Evolutionary conservation across 2,329 filamentous ascomycete species (phyloP), one percentile per base, ranked within the genome.

Genomic region (Penicillium sumatraense): DNA sequence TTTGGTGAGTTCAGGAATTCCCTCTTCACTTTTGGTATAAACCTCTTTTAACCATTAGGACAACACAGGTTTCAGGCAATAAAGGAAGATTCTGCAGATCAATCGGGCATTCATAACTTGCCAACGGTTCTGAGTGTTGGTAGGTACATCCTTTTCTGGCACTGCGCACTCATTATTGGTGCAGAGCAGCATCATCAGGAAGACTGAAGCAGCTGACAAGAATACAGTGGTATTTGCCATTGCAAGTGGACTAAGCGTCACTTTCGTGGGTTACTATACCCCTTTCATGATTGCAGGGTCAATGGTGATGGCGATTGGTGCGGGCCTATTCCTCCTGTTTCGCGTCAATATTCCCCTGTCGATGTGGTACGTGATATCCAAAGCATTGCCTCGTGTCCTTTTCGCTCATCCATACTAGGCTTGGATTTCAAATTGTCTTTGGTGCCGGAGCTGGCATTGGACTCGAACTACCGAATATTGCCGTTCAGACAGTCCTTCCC

Each of bases 71-170:
- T 80, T 66, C 78, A 80, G 63, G 72, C 75, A 38, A 73, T 75
- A 53, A 76, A 77, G 60, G 66, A 71, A 18, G 73, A 72, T 4
- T 68, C 68, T 14, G 72, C 72, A 18, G 74, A 71, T 13, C 65
- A 69, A 52, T 56, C 68, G 60, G 63, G 66, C 46, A 16, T 73
- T 21, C 36, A 40, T 40, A 40, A 21, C 36, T 21, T 23, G 18
- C 20, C 36, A 40, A 40, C 18, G 7, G 36, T 40, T 3, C 23
- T 40, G 18, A 40, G 36, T 20, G 36, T 40, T 21, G 36, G 36
- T 40, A 40, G 18, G 36, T 40, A 40, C 7, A 40, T 1, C 77
- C 75, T 3, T 69, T 77, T 50, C 69, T 78, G 57, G 68, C 74
- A 54, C 53, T 68, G 8, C 50, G 67, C 10, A 64, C 65, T 27